Evolutionary conservation across 2,329 filamentous ascomycete genomes (phyloP), one percentile per base, ranked within the genome.

Genomic region (Nothomitra cinnamomea): DNA sequence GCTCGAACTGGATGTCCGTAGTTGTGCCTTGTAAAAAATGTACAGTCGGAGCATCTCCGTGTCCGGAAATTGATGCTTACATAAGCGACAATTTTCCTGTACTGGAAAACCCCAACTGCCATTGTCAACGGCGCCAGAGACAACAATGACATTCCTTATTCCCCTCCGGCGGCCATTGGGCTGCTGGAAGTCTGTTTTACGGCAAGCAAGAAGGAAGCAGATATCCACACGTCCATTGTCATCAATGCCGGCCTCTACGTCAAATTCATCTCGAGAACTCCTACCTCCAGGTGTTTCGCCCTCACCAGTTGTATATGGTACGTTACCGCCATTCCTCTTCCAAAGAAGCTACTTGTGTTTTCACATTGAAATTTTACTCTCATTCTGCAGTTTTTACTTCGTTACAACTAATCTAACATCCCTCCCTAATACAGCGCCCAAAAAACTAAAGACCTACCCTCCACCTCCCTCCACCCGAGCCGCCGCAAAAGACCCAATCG

Each of bases 151-250:
- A 59, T 72, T 77, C 59, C 68, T 75, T 56, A 63, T 75, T 63
- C 69, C 77, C 54, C 68, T 73, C 48, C 65, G 73, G 69, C 80
- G 83, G 77, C 83, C 84, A 57, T 68, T 85, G 63, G 78, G 79
- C 73, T 82, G 79, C 68, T 78, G 85, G 65, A 85, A 84, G 68
- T 71, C 77, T 28, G 69, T 78, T 38, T 64, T 87, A 60, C 73
- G 81, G 58, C 74, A 77, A 63, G 68, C 75, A 48, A 71, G 78
- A 57, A 74, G 74, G 57, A 74, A 77, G 54, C 68, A 65, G 53
- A 60, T 63, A 41, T 62, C 61, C 51, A 65, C 64, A 52, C 67
- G 80, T 59, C 70, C 72, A 56, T 68, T 82, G 65, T 66, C 69
- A 47, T 73, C 75, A 57, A 63, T 70, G 57, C 69, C 74, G 61